Evolutionary conservation across 2,329 filamentous ascomycete genomes (phyloP), one percentile per base, ranked within the genome.

Genomic region (Aspergillus floridensis): DNA sequence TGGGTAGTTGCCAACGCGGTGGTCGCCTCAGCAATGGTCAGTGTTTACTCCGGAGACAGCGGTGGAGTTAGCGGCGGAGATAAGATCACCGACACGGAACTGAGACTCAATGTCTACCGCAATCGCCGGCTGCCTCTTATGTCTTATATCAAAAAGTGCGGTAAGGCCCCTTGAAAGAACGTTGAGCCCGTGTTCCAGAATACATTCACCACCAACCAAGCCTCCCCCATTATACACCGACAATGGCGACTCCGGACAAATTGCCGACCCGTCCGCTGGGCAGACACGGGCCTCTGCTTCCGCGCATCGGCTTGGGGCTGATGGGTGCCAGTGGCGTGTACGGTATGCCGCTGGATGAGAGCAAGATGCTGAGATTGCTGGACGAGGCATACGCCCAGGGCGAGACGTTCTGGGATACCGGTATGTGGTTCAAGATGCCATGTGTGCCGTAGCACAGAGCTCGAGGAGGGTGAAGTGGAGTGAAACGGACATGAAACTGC

Each of bases 371-470:
- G 11, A 70, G 69, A 0, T 49, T 83, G 0, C 74, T 82, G 0
- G 80, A 83, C 60, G 73, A 76, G 7, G 79, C 80, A 3, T 70
- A 77, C 14, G 74, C 80, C 46, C 62, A 76, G 3, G 80, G 80
- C 1, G 70, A 70, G 24, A 75, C 72, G 1, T 77, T 79, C 57
- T 81, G 79, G 79, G 79, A 81, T 58, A 76, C 72, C 8, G 68
- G 75, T 58, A 66, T 53, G 68, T 29, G 47, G 57, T 49, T 53
- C 24, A 24, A 4, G 4, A 35, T 12, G 12, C 21, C 7, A 21
- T 12, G 22, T 29, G 8, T n/a, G 51, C 21, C 26, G 26, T 29
- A 29, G 26, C 26, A 29, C 8, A 8, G 26, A 29, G 26, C 26
- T 29, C 6, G 7, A 8, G 7, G 6, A 3, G 2, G 26, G 26